Percentiles rank a stretch among this genome's conserved stretches.
phyloP scores from a whole-genome alignment of 805 yeast genomes.

The Ogataea minuta region DNA sequence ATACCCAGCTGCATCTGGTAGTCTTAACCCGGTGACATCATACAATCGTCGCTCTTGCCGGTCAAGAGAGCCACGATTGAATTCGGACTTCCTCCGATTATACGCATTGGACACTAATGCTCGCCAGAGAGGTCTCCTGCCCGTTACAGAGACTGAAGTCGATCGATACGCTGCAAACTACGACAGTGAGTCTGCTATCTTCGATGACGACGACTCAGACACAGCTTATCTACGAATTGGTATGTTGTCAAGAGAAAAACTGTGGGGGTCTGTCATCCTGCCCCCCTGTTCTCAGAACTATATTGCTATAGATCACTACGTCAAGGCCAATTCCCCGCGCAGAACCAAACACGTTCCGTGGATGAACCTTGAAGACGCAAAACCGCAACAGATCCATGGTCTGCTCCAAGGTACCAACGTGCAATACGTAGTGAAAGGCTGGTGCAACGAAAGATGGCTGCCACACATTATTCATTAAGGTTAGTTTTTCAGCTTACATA shows the following conservation, averaged over 20 bases:
- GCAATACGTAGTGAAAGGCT: constrained; percentile 45
- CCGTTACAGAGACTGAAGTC: constrained; percentile 36
- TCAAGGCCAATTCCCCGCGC: neutral
- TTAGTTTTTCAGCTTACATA: constrained; percentile 4
- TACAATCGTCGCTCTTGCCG: constrained; percentile 10
- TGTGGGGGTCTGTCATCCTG: constrained; percentile 52
- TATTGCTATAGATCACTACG: constrained; percentile 3
- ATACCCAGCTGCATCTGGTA: neutral
- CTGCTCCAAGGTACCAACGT: constrained; percentile 13
- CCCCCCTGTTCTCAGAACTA: constrained; percentile 46
- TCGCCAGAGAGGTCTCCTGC: constrained; percentile 34
- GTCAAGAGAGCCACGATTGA: constrained; percentile 47
- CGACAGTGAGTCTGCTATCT: constrained; percentile 14
- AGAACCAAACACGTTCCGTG: constrained; percentile 16
- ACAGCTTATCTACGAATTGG: constrained; percentile 34
- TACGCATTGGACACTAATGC: constrained; percentile 47
- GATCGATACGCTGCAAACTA: constrained; percentile 32
- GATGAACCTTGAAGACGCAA: constrained; percentile 12
- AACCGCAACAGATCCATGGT: constrained; percentile 15
- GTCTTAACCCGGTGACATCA: neutral
- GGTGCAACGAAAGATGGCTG: constrained; percentile 44
- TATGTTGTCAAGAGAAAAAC: constrained; percentile 42
- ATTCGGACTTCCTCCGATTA: constrained; percentile 45
- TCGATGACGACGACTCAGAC: constrained; percentile 8
- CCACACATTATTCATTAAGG: neutral